Conservation (phyloP, 2,329 filamentous ascomycete genomes). For the Aciculosporium take region DNA sequence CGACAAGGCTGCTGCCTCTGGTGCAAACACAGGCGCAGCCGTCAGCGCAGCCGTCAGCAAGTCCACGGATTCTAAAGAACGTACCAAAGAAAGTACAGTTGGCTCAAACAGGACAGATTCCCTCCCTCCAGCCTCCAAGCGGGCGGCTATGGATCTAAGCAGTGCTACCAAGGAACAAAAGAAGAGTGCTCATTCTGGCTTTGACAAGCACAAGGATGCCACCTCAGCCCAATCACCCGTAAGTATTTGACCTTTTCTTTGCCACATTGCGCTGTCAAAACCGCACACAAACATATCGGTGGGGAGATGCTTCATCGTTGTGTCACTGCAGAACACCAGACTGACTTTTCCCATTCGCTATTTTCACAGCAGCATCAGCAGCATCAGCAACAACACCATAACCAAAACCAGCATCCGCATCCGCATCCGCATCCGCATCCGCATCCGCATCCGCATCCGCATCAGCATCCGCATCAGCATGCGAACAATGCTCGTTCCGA, state of each 20-base stretch:
- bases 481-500: slow-evolving; percentile 21
- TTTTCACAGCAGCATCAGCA: neutral
- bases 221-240: slow-evolving; percentile 21
- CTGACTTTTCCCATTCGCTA: neutral
- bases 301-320: neutral
- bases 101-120: slow-evolving; percentile 22
- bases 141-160: slow-evolving; percentile 27
- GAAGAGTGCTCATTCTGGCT: slow-evolving; percentile 23
- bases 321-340: neutral
- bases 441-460: neutral
- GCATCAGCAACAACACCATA: slow-evolving; percentile 1
- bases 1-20: slow-evolving; percentile 22
- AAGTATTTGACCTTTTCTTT: slow-evolving; percentile 16
- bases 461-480: slow-evolving; percentile 1
- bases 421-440: slow-evolving; percentile 3
- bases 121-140: slow-evolving; percentile 27
- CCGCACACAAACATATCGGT: neutral
- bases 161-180: slow-evolving; percentile 27
- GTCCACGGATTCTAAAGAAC: slow-evolving; percentile 20
- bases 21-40: slow-evolving; percentile 11
- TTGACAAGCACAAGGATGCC: slow-evolving; percentile 29
- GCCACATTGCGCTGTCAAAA: neutral
- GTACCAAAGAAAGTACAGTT: slow-evolving; percentile 21
- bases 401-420: too few relatives aligned
- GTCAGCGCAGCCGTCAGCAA: slow-evolving; percentile 17